Percentiles rank a stretch among this genome's conserved stretches.
phyloP scores from a whole-genome alignment of 768 basidiomycete genomes.

The Phylloporus scabripes region DNA sequence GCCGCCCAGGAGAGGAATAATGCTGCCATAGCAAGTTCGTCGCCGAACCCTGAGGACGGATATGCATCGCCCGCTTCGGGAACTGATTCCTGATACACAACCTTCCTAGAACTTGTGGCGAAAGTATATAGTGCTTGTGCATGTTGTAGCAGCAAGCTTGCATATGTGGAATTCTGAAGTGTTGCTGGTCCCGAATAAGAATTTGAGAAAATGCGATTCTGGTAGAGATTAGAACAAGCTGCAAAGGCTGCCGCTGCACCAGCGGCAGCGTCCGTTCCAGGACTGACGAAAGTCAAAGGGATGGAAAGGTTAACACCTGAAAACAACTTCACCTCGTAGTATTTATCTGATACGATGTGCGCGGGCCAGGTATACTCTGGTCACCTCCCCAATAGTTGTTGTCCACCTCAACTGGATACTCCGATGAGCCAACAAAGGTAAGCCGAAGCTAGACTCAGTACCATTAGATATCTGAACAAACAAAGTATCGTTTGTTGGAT shows the following conservation, averaged over 20 bases:
- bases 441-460: constrained; percentile 20
- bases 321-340: constrained; percentile 39
- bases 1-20: constrained; percentile 71
- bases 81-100: constrained; percentile 64
- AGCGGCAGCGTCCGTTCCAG: constrained; percentile 89
- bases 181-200: constrained; percentile 56
- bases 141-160: constrained; percentile 62
- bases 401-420: constrained; percentile 48
- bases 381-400: constrained; percentile 91
- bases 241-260: constrained; percentile 83
- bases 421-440: constrained; percentile 1
- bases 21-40: constrained; percentile 72
- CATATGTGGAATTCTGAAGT: constrained; percentile 69
- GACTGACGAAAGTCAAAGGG: constrained; percentile 31
- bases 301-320: not conserved
- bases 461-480: constrained; percentile 72
- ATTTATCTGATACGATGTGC: constrained; percentile 78
- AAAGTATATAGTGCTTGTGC: constrained; percentile 72
- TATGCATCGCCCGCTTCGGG: constrained; percentile 62
- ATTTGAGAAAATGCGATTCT: constrained; percentile 49
- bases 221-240: constrained; percentile 79
- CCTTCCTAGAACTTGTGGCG: constrained; percentile 61
- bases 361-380: constrained; percentile 61
- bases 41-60: constrained; percentile 62
- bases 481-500: constrained; percentile 65